A percentile compares a stretch with the other conserved stretches of the same genome.
phyloP scores from a whole-genome alignment of 148 eudicot species.

The Silene uniflora region DNA sequence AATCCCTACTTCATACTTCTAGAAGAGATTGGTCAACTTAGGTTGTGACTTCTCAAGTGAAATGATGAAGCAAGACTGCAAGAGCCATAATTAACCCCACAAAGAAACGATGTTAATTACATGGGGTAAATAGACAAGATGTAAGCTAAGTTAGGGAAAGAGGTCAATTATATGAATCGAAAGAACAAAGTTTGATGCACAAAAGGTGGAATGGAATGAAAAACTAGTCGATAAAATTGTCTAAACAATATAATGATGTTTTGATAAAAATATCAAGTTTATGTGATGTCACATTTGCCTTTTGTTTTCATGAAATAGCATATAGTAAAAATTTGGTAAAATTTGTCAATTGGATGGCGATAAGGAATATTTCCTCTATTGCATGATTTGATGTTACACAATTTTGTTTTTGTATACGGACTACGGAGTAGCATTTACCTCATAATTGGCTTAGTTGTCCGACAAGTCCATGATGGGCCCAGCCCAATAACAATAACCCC shows the following conservation, averaged over 20 bases:
- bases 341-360: neutral
- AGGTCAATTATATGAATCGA: neutral
- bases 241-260: no score
- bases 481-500: neutral
- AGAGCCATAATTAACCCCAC: slow-evolving; percentile 23
- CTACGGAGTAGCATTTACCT: no score
- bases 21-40: slow-evolving; percentile 9
- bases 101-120: neutral
- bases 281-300: no score
- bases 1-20: slow-evolving; percentile 5
- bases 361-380: neutral
- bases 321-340: no score
- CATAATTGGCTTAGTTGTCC: no score
- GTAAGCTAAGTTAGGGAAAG: neutral
- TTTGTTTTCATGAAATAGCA: no score
- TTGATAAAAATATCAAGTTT: no score
- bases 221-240: no score
- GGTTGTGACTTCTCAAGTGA: slow-evolving; percentile 12
- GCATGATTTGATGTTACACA: slow-evolving; percentile 7
- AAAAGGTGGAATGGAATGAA: no score
- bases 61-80: neutral
- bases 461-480: no score
- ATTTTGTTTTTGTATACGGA: neutral
- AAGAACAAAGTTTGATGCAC: neutral
- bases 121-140: slow-evolving; percentile 22